Evolutionary conservation across 2,329 filamentous ascomycete genomes (phyloP).

Genomic region (Aspergillus viridinutans): DNA sequence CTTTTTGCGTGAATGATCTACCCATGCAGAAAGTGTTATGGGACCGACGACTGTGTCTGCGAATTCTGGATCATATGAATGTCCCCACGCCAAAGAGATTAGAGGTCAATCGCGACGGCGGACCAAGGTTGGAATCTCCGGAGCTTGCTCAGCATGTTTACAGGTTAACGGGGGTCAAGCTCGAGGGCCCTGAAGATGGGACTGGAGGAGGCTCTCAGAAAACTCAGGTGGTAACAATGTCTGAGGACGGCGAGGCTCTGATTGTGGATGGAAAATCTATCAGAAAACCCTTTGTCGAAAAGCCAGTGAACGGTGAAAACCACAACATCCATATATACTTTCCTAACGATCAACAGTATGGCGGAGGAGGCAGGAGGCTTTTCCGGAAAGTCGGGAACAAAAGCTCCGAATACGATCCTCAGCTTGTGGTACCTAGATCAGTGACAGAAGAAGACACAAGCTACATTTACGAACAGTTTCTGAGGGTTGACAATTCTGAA

Average conservation of each 20-base stretch:
- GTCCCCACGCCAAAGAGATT: slow-evolving; percentile 85
- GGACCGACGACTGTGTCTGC: slow-evolving; percentile 87
- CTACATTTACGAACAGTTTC: slow-evolving; percentile 96
- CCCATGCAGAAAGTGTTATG: slow-evolving; percentile 96
- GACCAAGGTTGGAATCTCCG: slow-evolving; percentile 70
- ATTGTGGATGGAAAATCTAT: slow-evolving; percentile 79
- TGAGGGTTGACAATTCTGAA: slow-evolving; percentile 93
- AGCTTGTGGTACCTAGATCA: slow-evolving; percentile 70
- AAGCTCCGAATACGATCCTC: slow-evolving; percentile 87
- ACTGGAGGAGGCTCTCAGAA: slow-evolving; percentile 54
- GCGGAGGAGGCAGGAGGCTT: slow-evolving; percentile 83
- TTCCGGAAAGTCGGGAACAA: slow-evolving; percentile 99
- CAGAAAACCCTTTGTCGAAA: slow-evolving; percentile 94
- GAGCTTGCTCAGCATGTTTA: slow-evolving; percentile 78
- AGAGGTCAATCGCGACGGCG: slow-evolving; percentile 90
- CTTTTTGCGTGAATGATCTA: slow-evolving; percentile 95
- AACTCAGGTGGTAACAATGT: slow-evolving; percentile 70
- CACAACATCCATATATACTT: slow-evolving; percentile 99
- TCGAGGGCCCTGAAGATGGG: slow-evolving; percentile 67
- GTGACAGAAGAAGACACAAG: slow-evolving; percentile 77
- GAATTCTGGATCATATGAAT: slow-evolving; percentile 79
- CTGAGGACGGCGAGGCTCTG: slow-evolving; percentile 86
- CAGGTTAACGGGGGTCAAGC: slow-evolving; percentile 70
- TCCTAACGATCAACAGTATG: slow-evolving; percentile 65
- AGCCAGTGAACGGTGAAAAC: slow-evolving; percentile 95